Percentiles rank a stretch among this genome's conserved stretches.
Evolutionary conservation across 495 filamentous ascomycete genomes (phyloP).

Genomic region (Talaromyces ruber): DNA sequence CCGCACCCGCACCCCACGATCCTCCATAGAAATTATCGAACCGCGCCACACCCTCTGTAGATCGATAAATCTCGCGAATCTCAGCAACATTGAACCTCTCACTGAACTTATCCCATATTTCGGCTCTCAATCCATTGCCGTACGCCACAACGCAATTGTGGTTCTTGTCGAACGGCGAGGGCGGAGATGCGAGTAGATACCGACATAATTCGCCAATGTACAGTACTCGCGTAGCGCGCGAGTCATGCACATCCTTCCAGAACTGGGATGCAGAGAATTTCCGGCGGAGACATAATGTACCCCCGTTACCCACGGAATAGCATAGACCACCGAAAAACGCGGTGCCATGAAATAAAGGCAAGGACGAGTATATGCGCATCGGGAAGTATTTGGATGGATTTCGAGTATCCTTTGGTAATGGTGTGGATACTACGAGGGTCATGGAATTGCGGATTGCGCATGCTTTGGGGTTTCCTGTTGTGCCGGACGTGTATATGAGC

Average conservation of each 20-base stretch:
- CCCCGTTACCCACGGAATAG: conserved; percentile 30
- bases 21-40: conserved; percentile 71
- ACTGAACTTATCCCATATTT: conserved; percentile 85
- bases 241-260: conserved; percentile 72
- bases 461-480: conserved; percentile 86
- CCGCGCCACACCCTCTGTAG: conserved; percentile 70
- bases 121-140: conserved; percentile 84
- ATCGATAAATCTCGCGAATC: conserved; percentile 83
- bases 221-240: conserved; percentile 73
- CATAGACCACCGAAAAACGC: conserved; percentile 60
- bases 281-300: conserved; percentile 42
- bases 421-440: conserved; percentile 32
- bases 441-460: conserved; percentile 64
- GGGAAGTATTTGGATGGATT: conserved; percentile 34
- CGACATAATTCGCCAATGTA: conserved; percentile 94
- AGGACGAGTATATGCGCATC: conserved; percentile 77
- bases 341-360: conserved; percentile 86
- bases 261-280: conserved; percentile 84
- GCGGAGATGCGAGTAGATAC: conserved; percentile 73
- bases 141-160: conserved; percentile 69
- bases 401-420: conserved; percentile 25
- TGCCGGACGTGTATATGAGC: conserved; percentile 81
- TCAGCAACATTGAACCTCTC: conserved; percentile 72
- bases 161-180: conserved; percentile 62
- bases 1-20: conserved; percentile 64